Percentiles rank a stretch among this genome's conserved stretches.
phyloP scores from a whole-genome alignment of 441 rosid species.

The Flueggea neowawraea region DNA sequence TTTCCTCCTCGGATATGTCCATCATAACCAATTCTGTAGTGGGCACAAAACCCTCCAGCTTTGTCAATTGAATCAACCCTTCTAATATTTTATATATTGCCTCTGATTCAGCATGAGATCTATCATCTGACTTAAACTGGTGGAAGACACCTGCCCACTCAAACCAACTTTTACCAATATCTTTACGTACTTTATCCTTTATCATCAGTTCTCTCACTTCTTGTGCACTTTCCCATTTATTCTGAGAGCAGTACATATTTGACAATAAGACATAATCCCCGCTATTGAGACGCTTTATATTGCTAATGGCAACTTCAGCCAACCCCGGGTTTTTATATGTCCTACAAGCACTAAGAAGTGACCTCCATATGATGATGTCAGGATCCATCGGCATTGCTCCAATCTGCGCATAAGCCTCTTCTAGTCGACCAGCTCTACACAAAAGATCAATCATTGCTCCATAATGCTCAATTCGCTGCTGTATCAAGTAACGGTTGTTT shows the following conservation, averaged over 20 bases:
- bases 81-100: constrained; percentile 51
- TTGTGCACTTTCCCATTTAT: constrained; percentile 66
- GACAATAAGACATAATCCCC: constrained; percentile 72
- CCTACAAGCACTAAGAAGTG: constrained; percentile 86
- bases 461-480: constrained; percentile 71
- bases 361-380: constrained; percentile 79
- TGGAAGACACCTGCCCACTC: constrained; percentile 27
- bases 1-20: constrained; percentile 90
- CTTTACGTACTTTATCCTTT: constrained; percentile 15
- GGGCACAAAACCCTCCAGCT: constrained; percentile 57
- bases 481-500: constrained; percentile 24
- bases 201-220: constrained; percentile 28
- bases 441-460: constrained; percentile 88
- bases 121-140: constrained; percentile 21
- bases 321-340: constrained; percentile 69
- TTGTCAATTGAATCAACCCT: constrained; percentile 38
- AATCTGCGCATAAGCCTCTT: constrained; percentile 59
- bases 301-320: constrained; percentile 57
- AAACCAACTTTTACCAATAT: constrained; percentile 24
- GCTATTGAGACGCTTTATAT: constrained; percentile 60
- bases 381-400: constrained; percentile 65
- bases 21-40: constrained; percentile 70
- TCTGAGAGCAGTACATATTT: constrained; percentile 66
- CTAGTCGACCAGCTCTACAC: constrained; percentile 68
- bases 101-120: constrained; percentile 41